Evolutionary conservation across 805 yeast species (phyloP).

Genomic region (Yueomyces sp.): DNA sequence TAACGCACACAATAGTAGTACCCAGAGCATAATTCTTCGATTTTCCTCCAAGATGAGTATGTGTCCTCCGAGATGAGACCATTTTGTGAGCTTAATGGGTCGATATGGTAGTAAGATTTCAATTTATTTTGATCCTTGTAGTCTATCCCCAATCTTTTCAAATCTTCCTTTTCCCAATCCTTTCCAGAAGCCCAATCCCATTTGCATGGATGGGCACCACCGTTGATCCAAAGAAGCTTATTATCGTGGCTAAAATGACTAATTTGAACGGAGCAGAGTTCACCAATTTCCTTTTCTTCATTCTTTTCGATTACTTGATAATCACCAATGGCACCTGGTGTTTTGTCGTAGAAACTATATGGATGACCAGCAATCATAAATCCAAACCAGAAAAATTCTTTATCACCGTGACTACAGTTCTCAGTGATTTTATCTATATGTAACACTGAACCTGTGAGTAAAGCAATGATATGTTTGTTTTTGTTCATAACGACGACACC

Average conservation of each 20-base stretch:
- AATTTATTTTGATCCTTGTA: constrained; percentile 1
- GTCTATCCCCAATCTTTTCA: background rate
- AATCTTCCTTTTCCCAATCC: background rate
- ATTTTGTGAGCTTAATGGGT: constrained; percentile 1
- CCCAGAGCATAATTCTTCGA: background rate
- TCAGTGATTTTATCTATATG: constrained; percentile 32
- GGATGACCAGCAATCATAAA: constrained; percentile 45
- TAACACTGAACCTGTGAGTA: constrained; percentile 30
- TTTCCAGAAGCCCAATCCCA: background rate
- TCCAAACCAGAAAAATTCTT: constrained; percentile 62
- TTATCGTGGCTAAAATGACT: constrained; percentile 6
- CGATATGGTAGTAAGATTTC: constrained; percentile 1
- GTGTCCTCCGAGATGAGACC: constrained; percentile 1
- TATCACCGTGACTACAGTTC: constrained; percentile 55
- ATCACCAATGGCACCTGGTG: constrained; percentile 9
- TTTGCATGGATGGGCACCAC: constrained; percentile 8
- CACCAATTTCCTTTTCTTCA: constrained; percentile 1
- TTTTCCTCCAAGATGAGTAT: background rate
- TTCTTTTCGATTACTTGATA: constrained; percentile 1
- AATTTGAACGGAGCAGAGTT: constrained; percentile 7
- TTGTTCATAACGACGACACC: constrained; percentile 32
- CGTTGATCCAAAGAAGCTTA: constrained; percentile 10
- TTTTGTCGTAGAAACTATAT: constrained; percentile 4
- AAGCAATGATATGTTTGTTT: constrained; percentile 34
- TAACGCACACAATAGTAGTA: constrained; percentile 1